Percentiles rank a stretch among this genome's conserved stretches.
These are phyloP conservation scores for Paracoccidioides brasiliensis DNA, from an alignment of 2,329 filamentous ascomycete species.

Conservation along the genomic window DNA sequence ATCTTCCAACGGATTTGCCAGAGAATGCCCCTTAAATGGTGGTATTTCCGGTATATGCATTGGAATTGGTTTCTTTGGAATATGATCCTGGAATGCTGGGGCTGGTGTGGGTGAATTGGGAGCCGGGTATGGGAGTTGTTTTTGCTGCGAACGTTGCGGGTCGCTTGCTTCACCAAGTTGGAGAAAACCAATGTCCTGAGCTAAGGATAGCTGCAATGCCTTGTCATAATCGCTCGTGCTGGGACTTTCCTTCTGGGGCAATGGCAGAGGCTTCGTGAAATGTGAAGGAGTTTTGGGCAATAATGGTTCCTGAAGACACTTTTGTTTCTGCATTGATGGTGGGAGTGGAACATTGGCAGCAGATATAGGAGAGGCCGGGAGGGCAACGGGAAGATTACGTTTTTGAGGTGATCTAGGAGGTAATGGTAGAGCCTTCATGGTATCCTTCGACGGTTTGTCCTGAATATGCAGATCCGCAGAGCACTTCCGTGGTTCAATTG, in stretches of 20 bases:
- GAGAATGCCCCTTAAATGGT: conserved; percentile 19
- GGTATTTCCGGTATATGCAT: conserved; percentile 22
- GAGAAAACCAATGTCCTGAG: conserved; percentile 29
- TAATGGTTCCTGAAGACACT: conserved; percentile 34
- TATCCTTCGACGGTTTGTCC: background rate
- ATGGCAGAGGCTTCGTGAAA: conserved; percentile 28
- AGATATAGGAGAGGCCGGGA: conserved; percentile 27
- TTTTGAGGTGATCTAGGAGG: conserved; percentile 31
- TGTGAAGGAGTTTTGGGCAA: conserved; percentile 36
- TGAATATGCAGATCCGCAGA: background rate
- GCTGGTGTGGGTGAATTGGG: conserved; percentile 3
- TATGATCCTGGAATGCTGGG: conserved; percentile 9
- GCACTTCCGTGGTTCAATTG: background rate
- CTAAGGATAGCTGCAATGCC: conserved; percentile 29
- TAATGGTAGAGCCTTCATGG: background rate
- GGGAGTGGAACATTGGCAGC: conserved; percentile 51
- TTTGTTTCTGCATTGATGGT: conserved; percentile 42
- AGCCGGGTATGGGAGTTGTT: conserved; percentile 4
- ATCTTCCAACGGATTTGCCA: conserved; percentile 12
- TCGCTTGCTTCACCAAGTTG: conserved; percentile 20
- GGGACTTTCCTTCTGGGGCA: conserved; percentile 22
- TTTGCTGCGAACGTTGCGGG: conserved; percentile 11
- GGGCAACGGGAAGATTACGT: conserved; percentile 27
- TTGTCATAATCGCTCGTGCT: conserved; percentile 29
- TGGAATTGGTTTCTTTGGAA: conserved; percentile 16